Conservation (phyloP, 805 yeast genomes). For the Candida jianshihensis region DNA sequence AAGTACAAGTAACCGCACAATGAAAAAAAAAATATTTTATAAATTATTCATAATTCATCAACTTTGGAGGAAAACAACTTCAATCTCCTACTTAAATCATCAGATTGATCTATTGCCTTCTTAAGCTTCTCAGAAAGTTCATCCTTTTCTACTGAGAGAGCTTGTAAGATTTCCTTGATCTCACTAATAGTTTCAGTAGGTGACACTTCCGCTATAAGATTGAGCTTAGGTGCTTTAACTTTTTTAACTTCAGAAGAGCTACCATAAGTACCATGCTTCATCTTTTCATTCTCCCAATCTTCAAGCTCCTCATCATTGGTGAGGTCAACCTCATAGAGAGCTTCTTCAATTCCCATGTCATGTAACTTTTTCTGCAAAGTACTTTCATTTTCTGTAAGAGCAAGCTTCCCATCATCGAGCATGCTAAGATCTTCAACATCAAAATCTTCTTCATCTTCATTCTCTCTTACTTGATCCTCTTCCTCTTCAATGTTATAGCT, state of each 20-base stretch:
- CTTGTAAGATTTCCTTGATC: not conserved
- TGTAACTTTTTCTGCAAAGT: slow-evolving; percentile 20
- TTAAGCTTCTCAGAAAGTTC: no score
- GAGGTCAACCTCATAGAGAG: slow-evolving; percentile 24
- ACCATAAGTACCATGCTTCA: slow-evolving; percentile 10
- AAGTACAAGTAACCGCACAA: no score
- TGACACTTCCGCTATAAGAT: slow-evolving; percentile 2
- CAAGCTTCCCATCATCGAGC: slow-evolving; percentile 19
- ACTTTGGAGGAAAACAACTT: no score
- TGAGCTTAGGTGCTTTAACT: slow-evolving; percentile 4
- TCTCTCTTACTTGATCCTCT: not conserved
- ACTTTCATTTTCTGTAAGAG: slow-evolving; percentile 23
- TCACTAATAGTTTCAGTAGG: not conserved
- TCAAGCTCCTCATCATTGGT: slow-evolving; percentile 17
- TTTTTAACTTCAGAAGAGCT: not conserved
- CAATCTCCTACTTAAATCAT: no score
- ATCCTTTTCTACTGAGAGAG: no score
- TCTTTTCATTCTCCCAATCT: slow-evolving; percentile 14
- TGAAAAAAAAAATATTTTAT: not conserved
- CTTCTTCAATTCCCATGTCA: slow-evolving; percentile 28
- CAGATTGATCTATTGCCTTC: no score
- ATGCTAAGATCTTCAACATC: slow-evolving; percentile 5
- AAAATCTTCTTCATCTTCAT: slow-evolving; percentile 1
- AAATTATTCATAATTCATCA: not conserved
- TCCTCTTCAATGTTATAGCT: no score